phyloP scores from a whole-genome alignment of 208 protist species.

The Trypanosoma scelopori region DNA sequence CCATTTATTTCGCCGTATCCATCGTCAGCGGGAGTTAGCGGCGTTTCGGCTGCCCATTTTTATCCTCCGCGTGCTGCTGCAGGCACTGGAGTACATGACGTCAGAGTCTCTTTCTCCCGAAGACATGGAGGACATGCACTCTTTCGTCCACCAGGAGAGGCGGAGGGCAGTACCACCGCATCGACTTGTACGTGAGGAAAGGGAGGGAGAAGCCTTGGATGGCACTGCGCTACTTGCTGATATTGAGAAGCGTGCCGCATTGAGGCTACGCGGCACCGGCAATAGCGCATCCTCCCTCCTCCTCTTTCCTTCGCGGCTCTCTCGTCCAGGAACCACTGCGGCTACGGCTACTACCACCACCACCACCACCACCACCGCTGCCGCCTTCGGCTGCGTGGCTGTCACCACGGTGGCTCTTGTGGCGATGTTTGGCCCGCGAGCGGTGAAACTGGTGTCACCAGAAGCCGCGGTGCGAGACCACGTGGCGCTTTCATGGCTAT shows the following conservation, averaged over 20 bases:
- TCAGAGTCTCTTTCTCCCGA: constrained; percentile 9
- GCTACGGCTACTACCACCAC: no score
- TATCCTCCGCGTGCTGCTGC: constrained; percentile 15
- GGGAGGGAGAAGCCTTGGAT: background rate
- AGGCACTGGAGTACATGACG: constrained; percentile 11
- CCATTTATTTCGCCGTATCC: constrained; percentile 19
- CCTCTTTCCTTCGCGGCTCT: background rate
- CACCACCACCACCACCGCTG: background rate
- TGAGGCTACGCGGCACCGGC: background rate
- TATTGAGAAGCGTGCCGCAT: constrained; percentile 17
- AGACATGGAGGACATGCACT: constrained; percentile 8
- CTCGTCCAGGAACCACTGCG: no score
- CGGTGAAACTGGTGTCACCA: constrained; percentile 8
- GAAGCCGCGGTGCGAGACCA: constrained; percentile 6
- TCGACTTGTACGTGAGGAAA: background rate
- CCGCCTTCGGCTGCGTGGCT: background rate
- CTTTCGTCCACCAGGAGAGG: constrained; percentile 24
- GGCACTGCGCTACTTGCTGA: background rate
- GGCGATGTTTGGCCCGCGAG: constrained; percentile 20
- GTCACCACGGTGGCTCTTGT: constrained; percentile 6
- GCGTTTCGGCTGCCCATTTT: constrained; percentile 22
- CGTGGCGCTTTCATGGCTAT: constrained; percentile 26
- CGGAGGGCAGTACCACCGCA: background rate
- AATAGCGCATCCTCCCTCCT: background rate
- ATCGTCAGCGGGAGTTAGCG: constrained; percentile 27